Evolutionary conservation across 2,329 filamentous ascomycete species (phyloP), one percentile per base, ranked within the genome.

Genomic region (Zarea fungicola): DNA sequence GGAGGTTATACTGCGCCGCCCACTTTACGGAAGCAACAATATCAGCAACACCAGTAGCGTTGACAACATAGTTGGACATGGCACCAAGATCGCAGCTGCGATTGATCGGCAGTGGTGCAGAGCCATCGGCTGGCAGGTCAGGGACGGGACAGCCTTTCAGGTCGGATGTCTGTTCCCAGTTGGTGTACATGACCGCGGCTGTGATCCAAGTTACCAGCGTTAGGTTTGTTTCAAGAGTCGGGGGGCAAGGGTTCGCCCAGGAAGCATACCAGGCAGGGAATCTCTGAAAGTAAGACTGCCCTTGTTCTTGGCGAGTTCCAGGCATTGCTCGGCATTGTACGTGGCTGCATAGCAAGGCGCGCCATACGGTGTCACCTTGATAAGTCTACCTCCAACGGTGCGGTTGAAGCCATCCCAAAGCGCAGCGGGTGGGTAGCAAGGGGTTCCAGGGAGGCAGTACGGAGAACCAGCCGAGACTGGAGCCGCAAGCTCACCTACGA

Each of bases 21-120:
- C 22, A 48, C 35, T 41, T 40, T 3, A 48, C 45, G 4, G 45
- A 36, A 3, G 16, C 28, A 16, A 23, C 34, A 22, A 48, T 28
- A 41, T 48, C 34, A 7, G 40, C 45, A 22, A 31, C 45, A 10
- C 25, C 14, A 11, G 45, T 48, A 19, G 45, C 45, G 19, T 48
- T 48, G 25, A 48, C 45, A 14, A 48, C 36, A 18, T 48, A 48
- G 35, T 40, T 21, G 29, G 45, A 22, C 45, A 41, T 48, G 34
- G 5, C 35, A 6, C 45, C 45, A 9, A 48, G 23, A 14, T 16
- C 21, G 26, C 45, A 48, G 11, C 6, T 18, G 7, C 6, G 21
- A 19, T 48, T 10, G 36, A 48, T 21, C 9, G 45, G 34, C 9
- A 7, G 21, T 6, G 45, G 45, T 5, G 45, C 45, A 4, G 45